Evolutionary conservation across 2,329 filamentous ascomycete species (phyloP), one percentile per base, ranked within the genome.

Genomic region (Ophiostoma ulmi): DNA sequence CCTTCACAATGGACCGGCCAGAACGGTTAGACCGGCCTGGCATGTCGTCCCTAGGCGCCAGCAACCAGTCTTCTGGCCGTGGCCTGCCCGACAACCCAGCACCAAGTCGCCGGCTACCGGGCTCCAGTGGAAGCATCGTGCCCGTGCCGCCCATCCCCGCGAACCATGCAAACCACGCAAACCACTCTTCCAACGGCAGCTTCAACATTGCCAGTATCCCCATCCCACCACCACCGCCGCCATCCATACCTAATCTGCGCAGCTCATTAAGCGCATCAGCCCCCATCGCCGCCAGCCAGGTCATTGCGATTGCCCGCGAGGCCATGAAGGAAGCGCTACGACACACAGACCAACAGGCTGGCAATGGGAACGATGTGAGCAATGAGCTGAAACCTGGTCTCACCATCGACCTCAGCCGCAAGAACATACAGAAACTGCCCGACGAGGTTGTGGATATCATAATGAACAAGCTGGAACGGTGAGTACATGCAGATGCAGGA

Each of bases 351-450:
- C 86, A 83, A 68, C 88, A 90, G 77, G 86, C 84, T 7, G 86
- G 86, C 69, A 87, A 88, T 74, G 85, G 84, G 63, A 85, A 84
- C 73, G 83, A 85, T 72, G 83, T 87, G 74, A 87, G 84, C 77
- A 87, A 80, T 78, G 87, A 86, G 64, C 80, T 90, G 66, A 88
- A 89, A 77, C 87, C 89, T 0, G 91, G 91, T 72, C 87, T 93
- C 72, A 94, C 91, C 41, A 90, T 94, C 75, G 90, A 94, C 79
- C 80, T 94, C 73, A 92, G 91, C 78, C 88, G 91, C 76, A 90
- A 90, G 79, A 88, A 88, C 76, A 93, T 94, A 64, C 85, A 88
- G 75, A 86, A 84, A 73, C 80, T 93, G 70, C 90, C 90, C 0
- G 89, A 91, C 72, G 90, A 92, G 78, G 88, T 92, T 63, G 88